Conservation (phyloP, 1,284 basidiomycete species). For the Mycena sp. region DNA sequence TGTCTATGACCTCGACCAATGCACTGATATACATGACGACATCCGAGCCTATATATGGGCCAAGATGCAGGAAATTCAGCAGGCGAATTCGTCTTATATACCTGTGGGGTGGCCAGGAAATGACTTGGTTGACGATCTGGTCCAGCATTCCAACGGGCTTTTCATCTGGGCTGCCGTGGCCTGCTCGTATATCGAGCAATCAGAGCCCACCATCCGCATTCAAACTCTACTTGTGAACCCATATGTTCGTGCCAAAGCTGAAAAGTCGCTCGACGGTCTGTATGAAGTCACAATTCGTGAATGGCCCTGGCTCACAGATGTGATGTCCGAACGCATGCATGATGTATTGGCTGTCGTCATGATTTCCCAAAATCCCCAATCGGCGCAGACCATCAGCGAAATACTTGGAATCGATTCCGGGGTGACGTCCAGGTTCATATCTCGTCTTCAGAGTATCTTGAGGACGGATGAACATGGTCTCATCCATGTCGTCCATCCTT, state of each 20-base stretch:
- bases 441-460: constrained; percentile 1
- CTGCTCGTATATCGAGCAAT: constrained; percentile 9
- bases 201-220: background rate
- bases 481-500: constrained; percentile 2
- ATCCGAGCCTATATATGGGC: constrained; percentile 3
- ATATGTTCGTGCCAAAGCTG: background rate
- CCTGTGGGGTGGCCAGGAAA: background rate
- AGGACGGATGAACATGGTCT: background rate
- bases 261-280: constrained; percentile 1
- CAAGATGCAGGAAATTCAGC: background rate
- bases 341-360: background rate
- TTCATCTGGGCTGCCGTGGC: constrained; percentile 17
- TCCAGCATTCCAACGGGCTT: constrained; percentile 3
- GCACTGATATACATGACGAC: background rate
- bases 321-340: constrained; percentile 6
- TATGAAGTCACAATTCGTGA: constrained; percentile 2
- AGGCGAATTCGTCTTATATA: background rate
- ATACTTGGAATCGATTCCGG: background rate
- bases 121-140: background rate
- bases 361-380: constrained; percentile 8
- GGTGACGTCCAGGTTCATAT: background rate
- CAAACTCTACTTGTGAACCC: constrained; percentile 6
- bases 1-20: background rate
- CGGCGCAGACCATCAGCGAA: background rate
- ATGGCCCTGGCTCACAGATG: background rate